Conservation (phyloP, 306 rosid genomes). For the Trifolium subterraneum region DNA sequence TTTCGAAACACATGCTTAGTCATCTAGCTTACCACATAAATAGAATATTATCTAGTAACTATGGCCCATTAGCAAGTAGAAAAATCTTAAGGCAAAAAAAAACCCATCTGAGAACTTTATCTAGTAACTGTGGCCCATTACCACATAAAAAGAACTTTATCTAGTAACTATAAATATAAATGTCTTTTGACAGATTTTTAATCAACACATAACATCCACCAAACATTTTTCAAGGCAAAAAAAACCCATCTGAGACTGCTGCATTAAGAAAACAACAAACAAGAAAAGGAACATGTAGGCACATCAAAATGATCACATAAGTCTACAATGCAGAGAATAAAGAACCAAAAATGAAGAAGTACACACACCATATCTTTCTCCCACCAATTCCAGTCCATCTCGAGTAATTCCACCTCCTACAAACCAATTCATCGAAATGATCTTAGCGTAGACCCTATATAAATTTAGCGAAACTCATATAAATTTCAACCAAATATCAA, state of each 20-base stretch:
- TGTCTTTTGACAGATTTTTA: not conserved
- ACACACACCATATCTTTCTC: conserved; percentile 83
- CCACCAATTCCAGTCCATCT: conserved; percentile 79
- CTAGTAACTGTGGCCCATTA: conserved; percentile 2
- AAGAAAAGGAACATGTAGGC: conserved; percentile 16
- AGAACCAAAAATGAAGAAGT: conserved; percentile 9
- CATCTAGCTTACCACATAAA: conserved; percentile 10
- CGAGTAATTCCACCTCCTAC: conserved; percentile 81
- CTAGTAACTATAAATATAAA: conserved; percentile 7
- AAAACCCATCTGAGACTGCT: conserved; percentile 9
- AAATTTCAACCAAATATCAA: too few relatives aligned
- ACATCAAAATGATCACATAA: conserved; percentile 23
- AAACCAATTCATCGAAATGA: conserved; percentile 37
- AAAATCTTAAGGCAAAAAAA: too few relatives aligned
- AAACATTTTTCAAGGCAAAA: not conserved
- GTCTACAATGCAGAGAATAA: not conserved
- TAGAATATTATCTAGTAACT: conserved; percentile 22
- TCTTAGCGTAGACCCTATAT: too few relatives aligned
- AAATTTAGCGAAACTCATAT: too few relatives aligned
- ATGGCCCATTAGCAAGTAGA: not conserved
- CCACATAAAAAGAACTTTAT: conserved; percentile 18
- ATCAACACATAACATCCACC: conserved; percentile 4
- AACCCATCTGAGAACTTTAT: too few relatives aligned
- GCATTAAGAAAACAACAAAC: conserved; percentile 28
- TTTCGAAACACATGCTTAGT: not conserved